Evolutionary conservation across 2,329 filamentous ascomycete species (phyloP), one percentile per base, ranked within the genome.

Genomic region (Tolypocladium pustulatum): DNA sequence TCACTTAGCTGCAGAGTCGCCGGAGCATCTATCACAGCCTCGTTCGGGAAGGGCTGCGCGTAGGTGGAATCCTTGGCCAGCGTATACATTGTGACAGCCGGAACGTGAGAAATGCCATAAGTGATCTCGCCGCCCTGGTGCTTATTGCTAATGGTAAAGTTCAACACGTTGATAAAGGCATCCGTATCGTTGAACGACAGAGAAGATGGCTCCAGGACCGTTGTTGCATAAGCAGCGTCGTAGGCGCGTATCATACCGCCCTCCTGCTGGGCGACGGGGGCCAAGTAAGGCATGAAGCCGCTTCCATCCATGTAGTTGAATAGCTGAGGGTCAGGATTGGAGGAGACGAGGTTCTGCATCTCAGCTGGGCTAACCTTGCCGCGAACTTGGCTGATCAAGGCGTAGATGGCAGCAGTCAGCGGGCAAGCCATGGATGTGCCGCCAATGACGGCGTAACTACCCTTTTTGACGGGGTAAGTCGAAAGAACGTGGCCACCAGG

Each of bases 181-280:
- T 79, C 78, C 1, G 81, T 82, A 67, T 86, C 82, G 66, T 85
- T 85, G 71, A 85, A 83, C 9, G 78, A 75, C 17, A 86, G 71
- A 66, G 76, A 80, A 36, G 78, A 77, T 20, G 74, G 75, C 67
- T 77, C 78, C 27, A 85, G 70, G 25, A 79, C 64, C 1, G 76
- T 78, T 1, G 74, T 79, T n/a, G 78, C 71, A 63, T 79, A 76
- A 12, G 81, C 78, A 17, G 81, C 78, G 58, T 83, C 78, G 66
- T 78, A 81, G 2, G 79, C 81, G 62, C 83, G 78, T 4, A 61
- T 54, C 30, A 72, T 49, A 22, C 67, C 4, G 71, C 72, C 77
- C 40, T 82, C 82, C 63, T 83, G 79, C 66, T 85, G 82, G 2
- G 77, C 67, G 13, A 83, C 78, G 0, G 82, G 80, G 1, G 79